These are phyloP conservation scores for Deinandra increscens DNA, from an alignment of 129 eudicot genomes.

Conservation along the genomic window DNA sequence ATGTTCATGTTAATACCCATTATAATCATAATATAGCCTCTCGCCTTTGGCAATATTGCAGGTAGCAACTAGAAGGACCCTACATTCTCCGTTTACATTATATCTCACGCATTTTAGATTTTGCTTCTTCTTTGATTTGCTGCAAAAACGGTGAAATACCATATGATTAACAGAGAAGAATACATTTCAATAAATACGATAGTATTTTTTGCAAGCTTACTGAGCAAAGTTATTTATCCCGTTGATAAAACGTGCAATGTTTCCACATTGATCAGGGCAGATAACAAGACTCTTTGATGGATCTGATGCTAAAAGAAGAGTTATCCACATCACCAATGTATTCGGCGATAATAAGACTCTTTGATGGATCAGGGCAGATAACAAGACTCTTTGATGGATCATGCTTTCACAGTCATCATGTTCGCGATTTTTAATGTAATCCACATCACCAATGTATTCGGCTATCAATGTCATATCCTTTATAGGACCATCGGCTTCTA, in stretches of 20 bases:
- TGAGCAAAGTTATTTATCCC: no score
- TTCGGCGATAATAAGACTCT: no score
- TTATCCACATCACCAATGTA: no score
- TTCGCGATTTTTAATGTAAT: slow-evolving; percentile 72
- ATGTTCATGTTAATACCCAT: slow-evolving; percentile 88
- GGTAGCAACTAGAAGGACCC: slow-evolving; percentile 75
- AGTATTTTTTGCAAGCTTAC: no score
- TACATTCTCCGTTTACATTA: slow-evolving; percentile 73
- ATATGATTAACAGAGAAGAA: no score
- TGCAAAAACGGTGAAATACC: no score
- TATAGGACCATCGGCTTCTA: slow-evolving; percentile 79
- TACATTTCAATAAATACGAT: no score
- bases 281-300: no score
- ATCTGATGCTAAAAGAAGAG: no score
- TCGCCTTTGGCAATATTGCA: slow-evolving; percentile 88
- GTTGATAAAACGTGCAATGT: no score
- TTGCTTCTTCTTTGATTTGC: no score
- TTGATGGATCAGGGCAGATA: slow-evolving; percentile 72
- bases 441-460: slow-evolving; percentile 83
- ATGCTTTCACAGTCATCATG: slow-evolving; percentile 84
- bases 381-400: slow-evolving; percentile 72
- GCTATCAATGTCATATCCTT: slow-evolving; percentile 71
- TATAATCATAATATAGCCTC: slow-evolving; percentile 87
- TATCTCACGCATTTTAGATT: slow-evolving; percentile 81
- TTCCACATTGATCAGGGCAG: no score